Evolutionary conservation across 1,139 yeast species (phyloP).

Genomic region (Geotrichum klebahnii): DNA sequence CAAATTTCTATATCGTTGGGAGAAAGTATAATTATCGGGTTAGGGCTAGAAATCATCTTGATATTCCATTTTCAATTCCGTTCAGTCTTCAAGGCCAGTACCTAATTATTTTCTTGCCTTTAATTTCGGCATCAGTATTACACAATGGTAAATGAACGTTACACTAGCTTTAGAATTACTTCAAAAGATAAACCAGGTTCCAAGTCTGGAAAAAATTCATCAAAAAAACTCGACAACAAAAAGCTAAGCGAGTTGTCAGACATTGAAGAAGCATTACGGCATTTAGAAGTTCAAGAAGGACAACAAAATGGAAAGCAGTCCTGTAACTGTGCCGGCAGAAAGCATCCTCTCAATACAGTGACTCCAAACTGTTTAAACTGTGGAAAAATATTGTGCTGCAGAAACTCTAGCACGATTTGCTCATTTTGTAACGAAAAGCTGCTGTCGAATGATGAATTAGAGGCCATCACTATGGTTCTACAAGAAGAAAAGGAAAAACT

Average conservation of each 20-base stretch:
- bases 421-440: slow-evolving; percentile 72
- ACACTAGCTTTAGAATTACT: slow-evolving; percentile 12
- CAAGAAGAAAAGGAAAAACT: slow-evolving; percentile 34
- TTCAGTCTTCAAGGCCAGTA: too few relatives aligned
- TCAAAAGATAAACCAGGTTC: neutral
- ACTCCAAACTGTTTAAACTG: slow-evolving; percentile 93
- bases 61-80: too few relatives aligned
- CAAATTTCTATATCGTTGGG: neutral
- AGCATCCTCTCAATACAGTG: slow-evolving; percentile 82
- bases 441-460: slow-evolving; percentile 55
- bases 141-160: slow-evolving; percentile 11
- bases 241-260: slow-evolving; percentile 17
- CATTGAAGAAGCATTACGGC: slow-evolving; percentile 13
- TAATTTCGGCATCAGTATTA: neutral
- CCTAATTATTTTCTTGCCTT: too few relatives aligned
- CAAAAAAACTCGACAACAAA: slow-evolving; percentile 8
- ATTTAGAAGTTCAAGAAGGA: slow-evolving; percentile 5
- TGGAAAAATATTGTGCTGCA: slow-evolving; percentile 86
- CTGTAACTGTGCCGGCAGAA: slow-evolving; percentile 67
- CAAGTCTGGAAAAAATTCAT: neutral
- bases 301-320: slow-evolving; percentile 35
- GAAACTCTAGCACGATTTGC: slow-evolving; percentile 87
- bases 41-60: neutral
- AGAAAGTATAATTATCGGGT: neutral
- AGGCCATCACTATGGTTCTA: slow-evolving; percentile 48